Evolutionary conservation across 805 yeast genomes (phyloP).

Genomic region (Blastobotrys parvus): DNA sequence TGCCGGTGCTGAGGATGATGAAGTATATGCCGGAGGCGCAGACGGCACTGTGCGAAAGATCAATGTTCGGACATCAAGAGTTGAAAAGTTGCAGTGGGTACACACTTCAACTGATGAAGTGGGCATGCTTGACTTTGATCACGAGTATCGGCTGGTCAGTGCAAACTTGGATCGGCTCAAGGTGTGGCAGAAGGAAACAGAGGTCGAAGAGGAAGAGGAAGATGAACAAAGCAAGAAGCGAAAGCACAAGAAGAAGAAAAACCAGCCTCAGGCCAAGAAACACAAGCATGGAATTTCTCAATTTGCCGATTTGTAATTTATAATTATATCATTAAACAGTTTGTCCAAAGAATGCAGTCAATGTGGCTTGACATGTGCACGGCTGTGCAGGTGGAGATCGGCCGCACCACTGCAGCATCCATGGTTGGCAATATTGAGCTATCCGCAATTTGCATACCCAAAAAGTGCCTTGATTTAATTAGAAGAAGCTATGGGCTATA

Average conservation of each 20-base stretch:
- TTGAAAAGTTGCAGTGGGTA: slow-evolving; percentile 35
- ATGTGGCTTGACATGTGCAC: too few relatives aligned
- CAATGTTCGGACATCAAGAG: slow-evolving; percentile 53
- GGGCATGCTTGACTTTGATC: slow-evolving; percentile 66
- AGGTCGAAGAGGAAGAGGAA: slow-evolving; percentile 10
- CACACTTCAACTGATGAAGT: slow-evolving; percentile 46
- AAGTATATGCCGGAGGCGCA: slow-evolving; percentile 19
- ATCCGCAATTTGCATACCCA: too few relatives aligned
- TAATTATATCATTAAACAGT: background rate
- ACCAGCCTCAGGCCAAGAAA: slow-evolving; percentile 9
- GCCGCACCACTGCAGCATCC: too few relatives aligned
- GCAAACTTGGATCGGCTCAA: slow-evolving; percentile 78
- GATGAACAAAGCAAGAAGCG: slow-evolving; percentile 7
- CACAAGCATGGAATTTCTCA: slow-evolving; percentile 16
- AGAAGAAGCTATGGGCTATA: too few relatives aligned
- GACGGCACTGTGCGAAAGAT: slow-evolving; percentile 52
- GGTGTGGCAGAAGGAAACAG: slow-evolving; percentile 47
- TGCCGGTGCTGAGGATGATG: slow-evolving; percentile 17
- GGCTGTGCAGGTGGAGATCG: too few relatives aligned
- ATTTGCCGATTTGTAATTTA: slow-evolving; percentile 15
- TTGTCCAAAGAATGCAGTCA: too few relatives aligned
- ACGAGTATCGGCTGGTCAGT: slow-evolving; percentile 66
- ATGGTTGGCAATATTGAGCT: too few relatives aligned
- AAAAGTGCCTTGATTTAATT: too few relatives aligned
- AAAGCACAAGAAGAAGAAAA: slow-evolving; percentile 12